Percentiles rank a stretch among this genome's conserved stretches.
These are phyloP conservation scores for Nicotiana sylvestris DNA, from an alignment of 257 asterid species.

Conservation along the genomic window DNA sequence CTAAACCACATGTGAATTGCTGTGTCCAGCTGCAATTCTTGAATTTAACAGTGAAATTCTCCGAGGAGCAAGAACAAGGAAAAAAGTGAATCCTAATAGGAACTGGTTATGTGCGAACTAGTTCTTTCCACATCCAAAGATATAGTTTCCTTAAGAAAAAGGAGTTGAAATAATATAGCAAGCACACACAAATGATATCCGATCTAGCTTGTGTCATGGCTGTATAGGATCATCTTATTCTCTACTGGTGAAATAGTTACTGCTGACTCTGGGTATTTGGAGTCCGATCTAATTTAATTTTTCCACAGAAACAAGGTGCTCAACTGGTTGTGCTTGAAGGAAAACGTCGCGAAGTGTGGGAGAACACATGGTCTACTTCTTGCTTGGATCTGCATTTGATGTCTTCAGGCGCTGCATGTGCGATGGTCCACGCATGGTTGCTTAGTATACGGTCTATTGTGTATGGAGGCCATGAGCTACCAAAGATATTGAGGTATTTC, in stretches of 20 bases:
- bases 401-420: conserved; percentile 96
- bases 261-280: background rate
- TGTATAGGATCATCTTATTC: background rate
- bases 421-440: conserved; percentile 96
- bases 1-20: background rate
- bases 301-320: conserved; percentile 70
- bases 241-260: background rate
- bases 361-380: conserved; percentile 64
- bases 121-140: background rate
- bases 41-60: background rate
- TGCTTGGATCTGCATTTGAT: conserved; percentile 91
- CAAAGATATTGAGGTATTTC: conserved; percentile 58
- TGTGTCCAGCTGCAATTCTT: background rate
- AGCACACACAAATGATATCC: background rate
- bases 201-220: background rate
- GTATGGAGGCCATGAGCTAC: conserved; percentile 80
- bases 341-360: conserved; percentile 84
- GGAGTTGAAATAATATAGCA: background rate
- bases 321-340: conserved; percentile 91
- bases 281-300: background rate
- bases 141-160: background rate
- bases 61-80: background rate
- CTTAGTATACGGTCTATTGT: conserved; percentile 66
- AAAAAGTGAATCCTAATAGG: background rate
- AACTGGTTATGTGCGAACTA: background rate